A percentile compares a stretch with the other conserved stretches of the same genome.
phyloP scores from a whole-genome alignment of 345 rosid species.

The Rhizophora mangle region DNA sequence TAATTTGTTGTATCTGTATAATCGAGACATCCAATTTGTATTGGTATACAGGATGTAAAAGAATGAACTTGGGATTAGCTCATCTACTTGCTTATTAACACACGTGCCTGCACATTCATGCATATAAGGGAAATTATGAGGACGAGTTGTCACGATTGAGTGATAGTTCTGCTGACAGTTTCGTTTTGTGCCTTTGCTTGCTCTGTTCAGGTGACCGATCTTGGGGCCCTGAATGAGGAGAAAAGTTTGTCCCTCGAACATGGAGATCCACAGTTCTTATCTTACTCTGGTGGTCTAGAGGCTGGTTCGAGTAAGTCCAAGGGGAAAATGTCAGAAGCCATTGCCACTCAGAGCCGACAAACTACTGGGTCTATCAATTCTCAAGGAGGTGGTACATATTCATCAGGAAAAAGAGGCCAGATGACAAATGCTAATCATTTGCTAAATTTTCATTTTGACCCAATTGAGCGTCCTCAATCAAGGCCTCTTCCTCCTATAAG shows the following conservation, averaged over 20 bases:
- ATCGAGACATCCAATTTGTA: neutral
- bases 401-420: slow-evolving; percentile 67
- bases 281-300: slow-evolving; percentile 28
- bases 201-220: slow-evolving; percentile 54
- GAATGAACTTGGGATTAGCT: no score
- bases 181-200: neutral
- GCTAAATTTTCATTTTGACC: slow-evolving; percentile 92
- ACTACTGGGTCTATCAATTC: slow-evolving; percentile 32
- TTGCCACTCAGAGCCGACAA: slow-evolving; percentile 37
- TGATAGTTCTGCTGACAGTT: neutral
- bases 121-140: neutral
- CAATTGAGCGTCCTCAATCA: slow-evolving; percentile 56
- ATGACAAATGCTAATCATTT: slow-evolving; percentile 74
- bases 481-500: slow-evolving; percentile 60
- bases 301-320: slow-evolving; percentile 39
- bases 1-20: neutral
- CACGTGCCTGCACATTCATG: neutral
- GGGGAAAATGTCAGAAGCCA: slow-evolving; percentile 44
- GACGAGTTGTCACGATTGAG: neutral
- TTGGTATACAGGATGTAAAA: no score
- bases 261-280: slow-evolving; percentile 19
- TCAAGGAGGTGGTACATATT: slow-evolving; percentile 42
- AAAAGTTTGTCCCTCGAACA: slow-evolving; percentile 35
- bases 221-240: slow-evolving; percentile 31
- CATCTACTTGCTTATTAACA: neutral